Percentiles rank a stretch among this genome's conserved stretches.
These are phyloP conservation scores for Rhodamnia rubescens DNA, from an alignment of 345 rosid genomes.

Conservation along the genomic window DNA sequence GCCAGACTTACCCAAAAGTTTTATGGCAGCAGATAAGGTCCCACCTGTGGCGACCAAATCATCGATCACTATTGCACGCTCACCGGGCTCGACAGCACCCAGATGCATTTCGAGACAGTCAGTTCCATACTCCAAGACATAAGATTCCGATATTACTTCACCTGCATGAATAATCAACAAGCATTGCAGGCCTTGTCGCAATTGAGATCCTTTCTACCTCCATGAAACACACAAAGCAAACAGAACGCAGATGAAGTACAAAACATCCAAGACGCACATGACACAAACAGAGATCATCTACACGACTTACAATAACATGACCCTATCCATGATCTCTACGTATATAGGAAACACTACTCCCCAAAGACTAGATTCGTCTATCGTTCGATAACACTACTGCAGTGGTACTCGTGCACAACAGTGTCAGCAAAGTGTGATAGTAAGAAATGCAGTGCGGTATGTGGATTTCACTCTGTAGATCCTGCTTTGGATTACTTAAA, in stretches of 20 bases:
- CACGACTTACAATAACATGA: not conserved
- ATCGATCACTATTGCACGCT: constrained; percentile 62
- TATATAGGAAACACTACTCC: not conserved
- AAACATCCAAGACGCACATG: not conserved
- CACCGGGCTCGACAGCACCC: constrained; percentile 57
- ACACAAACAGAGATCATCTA: not conserved
- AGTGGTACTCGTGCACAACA: not conserved
- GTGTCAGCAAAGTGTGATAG: not conserved
- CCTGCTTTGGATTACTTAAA: not conserved
- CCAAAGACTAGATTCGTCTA: not conserved
- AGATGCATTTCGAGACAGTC: constrained; percentile 83
- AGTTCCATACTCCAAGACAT: constrained; percentile 78
- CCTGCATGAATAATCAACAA: constrained; percentile 19
- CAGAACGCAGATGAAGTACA: not conserved
- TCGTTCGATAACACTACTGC: not conserved
- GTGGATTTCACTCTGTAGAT: not conserved
- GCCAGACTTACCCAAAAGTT: constrained; percentile 44
- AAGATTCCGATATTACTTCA: constrained; percentile 54
- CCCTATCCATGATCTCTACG: not conserved
- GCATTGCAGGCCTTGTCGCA: not conserved
- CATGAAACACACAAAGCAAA: not conserved
- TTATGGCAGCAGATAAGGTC: constrained; percentile 73
- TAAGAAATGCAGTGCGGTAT: not conserved
- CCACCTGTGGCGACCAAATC: constrained; percentile 93
- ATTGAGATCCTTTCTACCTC: not conserved